phyloP scores from a whole-genome alignment of 768 basidiomycete genomes.

The Calocera viscosa region DNA sequence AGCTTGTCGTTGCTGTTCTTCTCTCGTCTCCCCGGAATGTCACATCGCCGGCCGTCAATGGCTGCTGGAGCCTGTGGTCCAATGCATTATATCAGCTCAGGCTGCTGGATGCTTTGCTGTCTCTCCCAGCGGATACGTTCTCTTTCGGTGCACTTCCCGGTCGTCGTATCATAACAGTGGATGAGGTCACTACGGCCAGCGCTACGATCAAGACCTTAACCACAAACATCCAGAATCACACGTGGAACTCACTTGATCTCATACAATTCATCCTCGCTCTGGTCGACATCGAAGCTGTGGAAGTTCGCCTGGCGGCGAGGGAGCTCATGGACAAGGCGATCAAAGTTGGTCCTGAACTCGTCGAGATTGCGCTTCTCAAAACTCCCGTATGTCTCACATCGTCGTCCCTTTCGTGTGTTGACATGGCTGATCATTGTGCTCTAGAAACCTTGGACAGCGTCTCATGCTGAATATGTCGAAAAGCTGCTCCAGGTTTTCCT shows the following conservation, averaged over 20 bases:
- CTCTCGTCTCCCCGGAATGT: slow-evolving; percentile 65
- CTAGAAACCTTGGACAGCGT: slow-evolving; percentile 75
- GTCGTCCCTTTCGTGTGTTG: background rate
- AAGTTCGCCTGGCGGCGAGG: slow-evolving; percentile 63
- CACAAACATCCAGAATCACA: slow-evolving; percentile 77
- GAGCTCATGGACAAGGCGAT: slow-evolving; percentile 92
- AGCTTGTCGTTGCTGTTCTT: slow-evolving; percentile 78
- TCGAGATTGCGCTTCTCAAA: slow-evolving; percentile 85
- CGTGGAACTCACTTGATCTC: slow-evolving; percentile 89
- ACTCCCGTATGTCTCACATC: slow-evolving; percentile 52
- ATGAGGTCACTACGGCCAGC: slow-evolving; percentile 72
- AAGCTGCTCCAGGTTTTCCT: slow-evolving; percentile 82
- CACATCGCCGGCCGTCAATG: slow-evolving; percentile 66
- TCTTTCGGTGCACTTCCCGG: slow-evolving; percentile 83
- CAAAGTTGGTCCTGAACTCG: slow-evolving; percentile 85
- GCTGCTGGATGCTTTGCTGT: slow-evolving; percentile 77
- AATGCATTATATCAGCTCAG: slow-evolving; percentile 78
- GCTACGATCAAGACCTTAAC: slow-evolving; percentile 88
- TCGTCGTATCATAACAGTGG: slow-evolving; percentile 69
- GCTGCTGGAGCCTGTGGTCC: slow-evolving; percentile 77
- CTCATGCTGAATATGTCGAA: slow-evolving; percentile 74
- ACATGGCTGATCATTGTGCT: background rate
- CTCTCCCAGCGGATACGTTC: slow-evolving; percentile 80
- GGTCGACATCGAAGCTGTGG: slow-evolving; percentile 55
- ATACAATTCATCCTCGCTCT: slow-evolving; percentile 77